Conservation (phyloP, 129 eudicot species). For the Gnaphalium uliginosum region DNA sequence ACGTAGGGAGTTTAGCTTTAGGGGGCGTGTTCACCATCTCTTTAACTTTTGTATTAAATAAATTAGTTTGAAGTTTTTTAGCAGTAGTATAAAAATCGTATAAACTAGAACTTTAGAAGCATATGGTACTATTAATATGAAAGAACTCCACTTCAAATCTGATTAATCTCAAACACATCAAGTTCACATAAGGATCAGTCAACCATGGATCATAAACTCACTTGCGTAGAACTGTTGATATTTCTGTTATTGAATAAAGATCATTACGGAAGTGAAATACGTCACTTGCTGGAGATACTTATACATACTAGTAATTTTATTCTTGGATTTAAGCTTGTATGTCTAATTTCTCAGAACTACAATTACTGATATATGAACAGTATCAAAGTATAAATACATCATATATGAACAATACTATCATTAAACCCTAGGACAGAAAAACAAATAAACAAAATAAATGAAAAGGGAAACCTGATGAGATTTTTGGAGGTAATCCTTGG, state of each 20-base stretch:
- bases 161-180: neutral
- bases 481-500: conserved; percentile 88
- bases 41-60: too few relatives aligned
- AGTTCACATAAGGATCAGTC: neutral
- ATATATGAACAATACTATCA: too few relatives aligned
- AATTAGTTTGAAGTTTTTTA: neutral
- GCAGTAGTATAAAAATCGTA: neutral
- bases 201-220: neutral
- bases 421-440: conserved; percentile 9
- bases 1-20: neutral
- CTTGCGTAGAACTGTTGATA: neutral
- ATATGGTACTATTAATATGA: neutral
- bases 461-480: conserved; percentile 57
- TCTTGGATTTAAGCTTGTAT: neutral
- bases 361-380: neutral
- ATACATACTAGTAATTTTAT: neutral
- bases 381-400: neutral
- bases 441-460: neutral
- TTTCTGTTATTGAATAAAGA: neutral
- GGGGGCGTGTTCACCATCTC: neutral
- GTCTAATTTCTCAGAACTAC: neutral
- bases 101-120: neutral
- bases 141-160: neutral
- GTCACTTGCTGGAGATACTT: neutral
- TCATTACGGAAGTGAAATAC: neutral